A percentile compares a stretch with the other conserved stretches of the same genome.
Conservation (phyloP, 2,329 filamentous ascomycete genomes). For the Beauveria rudraprayagi region DNA sequence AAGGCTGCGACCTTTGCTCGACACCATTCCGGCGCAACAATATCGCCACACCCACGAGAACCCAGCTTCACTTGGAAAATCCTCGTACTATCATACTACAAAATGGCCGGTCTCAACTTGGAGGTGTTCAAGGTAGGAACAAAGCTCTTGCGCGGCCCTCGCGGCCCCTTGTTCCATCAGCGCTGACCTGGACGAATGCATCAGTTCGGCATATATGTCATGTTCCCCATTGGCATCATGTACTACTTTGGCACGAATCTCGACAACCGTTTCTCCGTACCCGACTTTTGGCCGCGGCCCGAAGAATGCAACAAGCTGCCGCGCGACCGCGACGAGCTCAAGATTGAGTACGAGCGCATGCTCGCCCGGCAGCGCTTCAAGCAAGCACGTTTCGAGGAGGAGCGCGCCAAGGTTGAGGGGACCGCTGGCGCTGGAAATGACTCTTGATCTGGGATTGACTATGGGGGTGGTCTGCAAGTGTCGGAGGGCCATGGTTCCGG, state of each 20-base stretch:
- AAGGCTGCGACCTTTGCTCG: not conserved
- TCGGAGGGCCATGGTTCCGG: not conserved
- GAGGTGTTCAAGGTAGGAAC: conserved; percentile 81
- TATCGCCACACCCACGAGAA: not conserved
- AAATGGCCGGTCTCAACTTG: conserved; percentile 77
- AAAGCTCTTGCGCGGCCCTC: not conserved
- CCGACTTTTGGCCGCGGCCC: conserved; percentile 86
- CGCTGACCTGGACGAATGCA: conserved; percentile 5
- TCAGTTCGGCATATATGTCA: conserved; percentile 96
- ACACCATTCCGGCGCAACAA: not conserved
- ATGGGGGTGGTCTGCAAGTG: too few relatives aligned
- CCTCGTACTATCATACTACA: conserved; percentile 10
- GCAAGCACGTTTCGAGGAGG: conserved; percentile 45
- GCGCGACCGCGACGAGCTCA: conserved; percentile 72
- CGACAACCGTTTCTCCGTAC: conserved; percentile 80
- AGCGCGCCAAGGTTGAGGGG: conserved; percentile 12
- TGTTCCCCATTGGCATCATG: conserved; percentile 99
- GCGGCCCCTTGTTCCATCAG: not conserved
- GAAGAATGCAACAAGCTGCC: conserved; percentile 71
- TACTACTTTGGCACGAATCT: conserved; percentile 99
- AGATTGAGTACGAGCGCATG: conserved; percentile 68
- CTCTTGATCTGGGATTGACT: not conserved
- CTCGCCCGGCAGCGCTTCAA: conserved; percentile 62
- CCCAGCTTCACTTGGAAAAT: not conserved
- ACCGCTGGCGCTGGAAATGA: not conserved